Conservation (phyloP, 2,329 filamentous ascomycete species). For the Penicillium paneum region DNA sequence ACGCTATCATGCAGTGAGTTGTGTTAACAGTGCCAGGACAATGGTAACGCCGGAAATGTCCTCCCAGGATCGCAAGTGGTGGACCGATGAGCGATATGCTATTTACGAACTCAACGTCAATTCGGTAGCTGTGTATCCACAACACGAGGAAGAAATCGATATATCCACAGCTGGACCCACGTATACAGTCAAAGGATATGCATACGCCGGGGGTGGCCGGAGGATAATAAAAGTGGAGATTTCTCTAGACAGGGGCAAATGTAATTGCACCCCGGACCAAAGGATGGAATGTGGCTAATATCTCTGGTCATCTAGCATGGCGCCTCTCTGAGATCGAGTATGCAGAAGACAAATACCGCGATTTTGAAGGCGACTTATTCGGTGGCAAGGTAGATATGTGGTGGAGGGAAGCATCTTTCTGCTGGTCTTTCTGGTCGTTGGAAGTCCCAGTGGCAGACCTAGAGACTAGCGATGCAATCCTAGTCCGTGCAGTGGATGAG, state of each 20-base stretch:
- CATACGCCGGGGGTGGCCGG: conserved; percentile 83
- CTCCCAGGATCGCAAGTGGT: conserved; percentile 69
- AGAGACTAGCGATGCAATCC: conserved; percentile 63
- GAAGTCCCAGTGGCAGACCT: conserved; percentile 64
- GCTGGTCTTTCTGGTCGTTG: conserved; percentile 89
- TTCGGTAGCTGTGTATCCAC: conserved; percentile 74
- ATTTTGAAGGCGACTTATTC: conserved; percentile 61
- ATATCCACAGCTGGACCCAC: conserved; percentile 48
- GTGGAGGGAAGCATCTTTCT: conserved; percentile 78
- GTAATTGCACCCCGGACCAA: conserved; percentile 21
- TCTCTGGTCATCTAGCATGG: conserved; percentile 54
- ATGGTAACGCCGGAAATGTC: conserved; percentile 80
- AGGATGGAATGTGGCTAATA: conserved; percentile 8
- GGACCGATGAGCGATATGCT: conserved; percentile 85
- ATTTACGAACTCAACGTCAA: conserved; percentile 92
- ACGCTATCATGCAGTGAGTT: background rate
- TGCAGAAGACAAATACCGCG: conserved; percentile 79
- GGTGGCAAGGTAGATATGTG: conserved; percentile 76
- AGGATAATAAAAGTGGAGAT: conserved; percentile 79
- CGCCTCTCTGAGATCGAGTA: conserved; percentile 72
- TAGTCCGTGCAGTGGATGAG: conserved; percentile 87
- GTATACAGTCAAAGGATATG: conserved; percentile 75
- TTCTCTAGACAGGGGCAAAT: conserved; percentile 75
- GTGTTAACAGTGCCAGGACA: conserved; percentile 49
- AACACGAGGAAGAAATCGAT: conserved; percentile 67